Evolutionary conservation across 192 early-diverging fungal species (phyloP).

Genomic region (Entomortierella parvispora): DNA sequence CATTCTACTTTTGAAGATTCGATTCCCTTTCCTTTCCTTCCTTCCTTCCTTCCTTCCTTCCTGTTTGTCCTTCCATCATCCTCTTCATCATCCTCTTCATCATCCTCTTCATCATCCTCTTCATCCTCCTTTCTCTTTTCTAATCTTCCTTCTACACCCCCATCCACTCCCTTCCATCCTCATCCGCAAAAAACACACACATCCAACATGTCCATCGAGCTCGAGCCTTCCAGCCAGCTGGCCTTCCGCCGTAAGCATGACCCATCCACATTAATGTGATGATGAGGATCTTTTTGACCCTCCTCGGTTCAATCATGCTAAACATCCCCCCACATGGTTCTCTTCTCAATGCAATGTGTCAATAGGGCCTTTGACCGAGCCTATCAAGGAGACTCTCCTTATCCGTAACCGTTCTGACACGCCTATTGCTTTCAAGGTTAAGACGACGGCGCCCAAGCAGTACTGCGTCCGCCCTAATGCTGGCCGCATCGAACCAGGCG

Average conservation of each 20-base stretch:
- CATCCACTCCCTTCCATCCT: not conserved
- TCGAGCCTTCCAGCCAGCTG: slow-evolving; percentile 66
- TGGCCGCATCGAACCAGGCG: slow-evolving; percentile 78
- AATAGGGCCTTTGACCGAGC: slow-evolving; percentile 71
- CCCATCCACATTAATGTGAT: no score
- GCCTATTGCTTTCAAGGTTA: slow-evolving; percentile 96
- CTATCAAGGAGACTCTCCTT: slow-evolving; percentile 64
- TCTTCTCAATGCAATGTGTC: not conserved
- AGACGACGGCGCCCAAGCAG: slow-evolving; percentile 97
- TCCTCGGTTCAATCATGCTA: not conserved
- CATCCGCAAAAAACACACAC: slow-evolving; percentile 3
- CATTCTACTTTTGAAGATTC: no score
- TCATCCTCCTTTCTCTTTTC: not conserved
- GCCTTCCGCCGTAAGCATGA: slow-evolving; percentile 64
- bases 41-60: no score
- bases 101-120: not conserved
- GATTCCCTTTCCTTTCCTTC: no score
- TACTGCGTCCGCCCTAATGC: slow-evolving; percentile 97
- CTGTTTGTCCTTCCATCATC: no score
- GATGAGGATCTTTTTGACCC: not conserved
- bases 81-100: not conserved
- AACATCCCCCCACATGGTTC: not conserved
- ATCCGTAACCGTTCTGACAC: slow-evolving; percentile 71
- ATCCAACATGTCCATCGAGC: slow-evolving; percentile 65
- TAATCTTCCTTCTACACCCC: not conserved